Evolutionary conservation across 2,329 filamentous ascomycete genomes (phyloP), one percentile per base, ranked within the genome.

Genomic region (Cadophora sp.): DNA sequence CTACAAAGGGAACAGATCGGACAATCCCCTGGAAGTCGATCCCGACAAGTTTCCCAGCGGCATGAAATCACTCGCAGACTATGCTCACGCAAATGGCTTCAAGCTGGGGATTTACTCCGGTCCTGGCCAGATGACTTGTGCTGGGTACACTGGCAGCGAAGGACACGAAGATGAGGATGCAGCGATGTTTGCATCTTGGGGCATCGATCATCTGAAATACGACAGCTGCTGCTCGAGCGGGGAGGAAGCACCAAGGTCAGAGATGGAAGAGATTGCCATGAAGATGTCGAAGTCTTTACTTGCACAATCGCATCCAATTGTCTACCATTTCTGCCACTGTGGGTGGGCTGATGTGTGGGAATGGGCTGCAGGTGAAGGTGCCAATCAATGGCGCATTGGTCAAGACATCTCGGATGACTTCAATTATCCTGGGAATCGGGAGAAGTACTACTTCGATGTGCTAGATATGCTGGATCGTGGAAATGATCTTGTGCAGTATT

Each of bases 61-160:
- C 0, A 88, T 91, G 68, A 81, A 81, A 19, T 81, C 83, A 0
- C 76, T 86, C 1, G 86, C 87, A 0, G 79, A 85, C 43, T 76
- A 85, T 68, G 81, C 90, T 22, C 88, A 90, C 68, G 77, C 72
- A 1, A 73, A 87, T 71, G 87, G 86, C 1, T 74, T 91, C 56
- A 90, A 90, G 73, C 78, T 90, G 9, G 89, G 89, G 0, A 89
- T 91, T 62, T 91, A 91, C 73, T 85, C 84, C 70, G 85, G 84
- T 73, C 85, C 85, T 0, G 85, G 85, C 43, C 79, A 69, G 24
- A 37, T 34, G 9, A 72, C 71, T 24, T 74, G 72, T 67, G 69
- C 67, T n/a, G 71, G 69, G 0, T 73, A 74, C 27, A 69, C 85
- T 16, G 88, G 83, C 1, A 86, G 84, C 68, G 74, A 87, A 12